Conservation (phyloP, 2,329 filamentous ascomycete genomes). For the Colletotrichum sp. region DNA sequence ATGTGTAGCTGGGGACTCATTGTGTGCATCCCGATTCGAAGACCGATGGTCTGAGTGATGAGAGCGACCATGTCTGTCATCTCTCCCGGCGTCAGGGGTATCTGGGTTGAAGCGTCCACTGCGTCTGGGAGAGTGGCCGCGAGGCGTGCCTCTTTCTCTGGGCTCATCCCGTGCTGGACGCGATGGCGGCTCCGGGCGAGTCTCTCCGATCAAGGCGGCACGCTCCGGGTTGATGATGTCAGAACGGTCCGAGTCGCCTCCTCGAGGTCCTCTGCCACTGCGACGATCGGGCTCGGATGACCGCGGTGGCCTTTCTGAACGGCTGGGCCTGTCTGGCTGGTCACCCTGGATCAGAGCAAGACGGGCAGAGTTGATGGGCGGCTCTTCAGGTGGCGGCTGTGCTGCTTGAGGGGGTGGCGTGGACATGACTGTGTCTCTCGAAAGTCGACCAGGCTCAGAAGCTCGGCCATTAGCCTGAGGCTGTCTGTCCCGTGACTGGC, state of each 20-base stretch:
- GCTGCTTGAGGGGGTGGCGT: constrained; percentile 27
- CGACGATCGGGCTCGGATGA: constrained; percentile 15
- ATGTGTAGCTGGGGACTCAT: constrained; percentile 28
- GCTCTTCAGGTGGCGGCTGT: constrained; percentile 43
- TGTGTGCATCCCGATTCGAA: constrained; percentile 33
- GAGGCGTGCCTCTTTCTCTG: constrained; percentile 32
- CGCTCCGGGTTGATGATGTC: constrained; percentile 54
- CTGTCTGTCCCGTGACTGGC: constrained; percentile 36
- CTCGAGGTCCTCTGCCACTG: constrained; percentile 24
- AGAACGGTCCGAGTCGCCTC: constrained; percentile 30
- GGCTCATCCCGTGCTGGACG: constrained; percentile 47
- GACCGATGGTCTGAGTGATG: constrained; percentile 40
- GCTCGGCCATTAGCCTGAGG: constrained; percentile 28
- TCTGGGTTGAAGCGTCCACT: constrained; percentile 38
- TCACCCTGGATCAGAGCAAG: constrained; percentile 52
- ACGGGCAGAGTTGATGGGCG: constrained; percentile 61
- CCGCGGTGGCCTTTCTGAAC: constrained; percentile 11
- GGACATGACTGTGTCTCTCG: constrained; percentile 26
- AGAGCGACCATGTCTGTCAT: constrained; percentile 52
- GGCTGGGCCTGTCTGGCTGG: constrained; percentile 21
- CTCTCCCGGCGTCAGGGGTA: constrained; percentile 43
- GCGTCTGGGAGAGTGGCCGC: constrained; percentile 57
- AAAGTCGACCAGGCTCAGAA: constrained; percentile 26
- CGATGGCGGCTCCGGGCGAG: constrained; percentile 36
- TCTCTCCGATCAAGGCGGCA: constrained; percentile 48